Conservation (phyloP, 345 rosid genomes). For the Brassica nigra region DNA sequence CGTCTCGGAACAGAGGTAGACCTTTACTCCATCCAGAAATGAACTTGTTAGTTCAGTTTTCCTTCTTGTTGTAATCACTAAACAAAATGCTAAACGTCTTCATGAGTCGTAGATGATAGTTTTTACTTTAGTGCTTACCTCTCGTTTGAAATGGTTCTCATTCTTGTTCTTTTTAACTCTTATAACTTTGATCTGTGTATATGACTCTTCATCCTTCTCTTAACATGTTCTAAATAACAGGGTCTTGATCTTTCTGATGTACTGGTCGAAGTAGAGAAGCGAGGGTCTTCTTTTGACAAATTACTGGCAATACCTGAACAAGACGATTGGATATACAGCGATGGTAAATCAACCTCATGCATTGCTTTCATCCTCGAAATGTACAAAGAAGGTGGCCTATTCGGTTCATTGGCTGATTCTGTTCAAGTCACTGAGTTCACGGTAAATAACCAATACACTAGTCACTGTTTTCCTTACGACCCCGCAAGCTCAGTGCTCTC, state of each 20-base stretch:
- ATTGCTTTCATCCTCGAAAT: slow-evolving; percentile 87
- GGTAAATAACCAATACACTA: slow-evolving; percentile 44
- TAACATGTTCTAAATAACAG: slow-evolving; percentile 43
- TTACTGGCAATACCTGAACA: slow-evolving; percentile 80
- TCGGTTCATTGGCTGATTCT: slow-evolving; percentile 58
- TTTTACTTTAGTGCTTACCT: background rate
- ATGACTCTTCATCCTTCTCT: background rate
- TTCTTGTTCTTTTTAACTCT: background rate
- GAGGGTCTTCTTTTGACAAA: slow-evolving; percentile 80
- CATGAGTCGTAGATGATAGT: no score
- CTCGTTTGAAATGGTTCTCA: background rate
- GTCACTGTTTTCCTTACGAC: background rate
- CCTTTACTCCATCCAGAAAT: background rate
- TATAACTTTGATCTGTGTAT: slow-evolving; percentile 10
- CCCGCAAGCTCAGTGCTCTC: background rate
- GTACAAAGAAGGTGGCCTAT: slow-evolving; percentile 92
- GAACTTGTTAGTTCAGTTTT: background rate
- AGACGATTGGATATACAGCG: slow-evolving; percentile 87
- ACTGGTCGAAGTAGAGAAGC: slow-evolving; percentile 82
- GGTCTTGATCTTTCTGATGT: slow-evolving; percentile 76
- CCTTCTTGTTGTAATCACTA: background rate
- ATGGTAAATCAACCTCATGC: slow-evolving; percentile 91
- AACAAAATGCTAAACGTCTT: background rate
- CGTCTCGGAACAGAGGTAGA: slow-evolving; percentile 87
- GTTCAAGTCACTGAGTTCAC: slow-evolving; percentile 97